Evolutionary conservation across 108 stramenopile species (phyloP).

Genomic region (Fragilaria radians): DNA sequence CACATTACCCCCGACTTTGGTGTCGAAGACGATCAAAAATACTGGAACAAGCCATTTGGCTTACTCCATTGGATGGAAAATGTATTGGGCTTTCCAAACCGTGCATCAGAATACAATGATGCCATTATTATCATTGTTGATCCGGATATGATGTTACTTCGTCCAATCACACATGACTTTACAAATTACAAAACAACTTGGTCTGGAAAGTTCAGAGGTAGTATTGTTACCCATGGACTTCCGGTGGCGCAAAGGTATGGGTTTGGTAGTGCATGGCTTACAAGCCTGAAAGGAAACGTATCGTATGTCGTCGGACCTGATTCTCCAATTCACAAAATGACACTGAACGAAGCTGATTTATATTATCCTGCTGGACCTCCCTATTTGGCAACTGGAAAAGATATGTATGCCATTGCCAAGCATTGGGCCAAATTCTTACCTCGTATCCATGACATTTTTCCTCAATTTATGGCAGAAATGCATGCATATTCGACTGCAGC

Average conservation of each 20-base stretch:
- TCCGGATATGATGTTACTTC: conserved; percentile 90
- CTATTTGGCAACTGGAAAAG: conserved; percentile 19
- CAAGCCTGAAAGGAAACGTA: conserved; percentile 26
- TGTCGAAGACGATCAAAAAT: conserved; percentile 36
- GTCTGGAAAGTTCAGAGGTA: not conserved
- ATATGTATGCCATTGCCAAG: conserved; percentile 27
- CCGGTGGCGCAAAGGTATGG: conserved; percentile 76
- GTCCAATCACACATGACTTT: conserved; percentile 77
- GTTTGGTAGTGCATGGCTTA: conserved; percentile 62
- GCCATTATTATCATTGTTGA: conserved; percentile 83
- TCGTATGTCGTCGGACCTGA: conserved; percentile 57
- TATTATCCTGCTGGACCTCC: conserved; percentile 18
- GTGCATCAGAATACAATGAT: conserved; percentile 26
- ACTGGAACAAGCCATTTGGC: conserved; percentile 72
- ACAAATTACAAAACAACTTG: conserved; percentile 11
- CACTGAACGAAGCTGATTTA: conserved; percentile 27
- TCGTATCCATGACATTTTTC: conserved; percentile 6
- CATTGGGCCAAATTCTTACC: conserved; percentile 29
- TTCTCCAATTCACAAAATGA: conserved; percentile 38
- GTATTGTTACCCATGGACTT: conserved; percentile 39
- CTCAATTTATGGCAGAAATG: conserved; percentile 67
- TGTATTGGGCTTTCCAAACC: conserved; percentile 1
- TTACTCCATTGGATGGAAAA: conserved; percentile 50
- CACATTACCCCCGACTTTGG: conserved; percentile 61
- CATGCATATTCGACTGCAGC: conserved; percentile 69